phyloP scores from a whole-genome alignment of 352 stramenopile species.

The Globisporangium rhizosaccharum region DNA sequence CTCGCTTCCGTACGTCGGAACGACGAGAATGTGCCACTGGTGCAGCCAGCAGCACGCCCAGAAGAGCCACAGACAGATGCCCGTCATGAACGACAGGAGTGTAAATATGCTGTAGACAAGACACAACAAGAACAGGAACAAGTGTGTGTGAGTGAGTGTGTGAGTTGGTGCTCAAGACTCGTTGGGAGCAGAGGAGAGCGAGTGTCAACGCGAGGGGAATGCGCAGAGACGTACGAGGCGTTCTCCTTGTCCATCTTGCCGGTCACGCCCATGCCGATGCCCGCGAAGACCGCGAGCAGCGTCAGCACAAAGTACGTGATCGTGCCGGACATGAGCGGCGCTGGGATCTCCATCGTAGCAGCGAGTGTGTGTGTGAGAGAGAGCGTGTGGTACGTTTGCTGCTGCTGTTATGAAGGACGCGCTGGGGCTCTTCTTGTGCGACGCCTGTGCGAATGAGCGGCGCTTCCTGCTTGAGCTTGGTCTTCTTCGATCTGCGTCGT shows the following conservation, averaged over 20 bases:
- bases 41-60: slow-evolving; percentile 89
- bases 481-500: too few species aligned
- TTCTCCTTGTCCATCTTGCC: slow-evolving; percentile 84
- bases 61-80: slow-evolving; percentile 86
- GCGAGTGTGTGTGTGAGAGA: neutral
- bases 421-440: neutral
- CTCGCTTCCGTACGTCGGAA: slow-evolving; percentile 71
- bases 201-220: neutral
- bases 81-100: slow-evolving; percentile 74
- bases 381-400: neutral
- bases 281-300: slow-evolving; percentile 67
- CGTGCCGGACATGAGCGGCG: slow-evolving; percentile 71
- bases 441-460: too few species aligned
- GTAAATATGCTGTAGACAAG: slow-evolving; percentile 66
- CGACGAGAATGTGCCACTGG: slow-evolving; percentile 87
- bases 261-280: slow-evolving; percentile 71
- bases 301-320: slow-evolving; percentile 88
- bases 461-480: too few species aligned
- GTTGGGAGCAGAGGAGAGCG: neutral
- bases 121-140: neutral
- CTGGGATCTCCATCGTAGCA: slow-evolving; percentile 60
- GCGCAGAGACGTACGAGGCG: slow-evolving; percentile 59
- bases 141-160: neutral
- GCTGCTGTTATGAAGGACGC: too few species aligned
- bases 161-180: neutral